These are phyloP conservation scores for Pseudonectria buxi DNA, from an alignment of 2,329 filamentous ascomycete genomes.

Conservation along the genomic window DNA sequence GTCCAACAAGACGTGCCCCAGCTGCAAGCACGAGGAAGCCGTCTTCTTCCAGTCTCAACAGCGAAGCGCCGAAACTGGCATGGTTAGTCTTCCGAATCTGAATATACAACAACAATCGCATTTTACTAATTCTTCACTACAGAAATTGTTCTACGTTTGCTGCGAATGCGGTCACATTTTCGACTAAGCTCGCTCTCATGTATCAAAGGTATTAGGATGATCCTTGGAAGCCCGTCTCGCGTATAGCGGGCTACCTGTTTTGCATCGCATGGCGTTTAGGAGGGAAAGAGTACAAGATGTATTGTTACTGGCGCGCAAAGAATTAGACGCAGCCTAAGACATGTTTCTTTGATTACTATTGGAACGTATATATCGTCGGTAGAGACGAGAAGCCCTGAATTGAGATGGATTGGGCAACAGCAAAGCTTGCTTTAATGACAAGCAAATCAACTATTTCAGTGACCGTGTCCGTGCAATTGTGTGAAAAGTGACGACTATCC, in stretches of 20 bases:
- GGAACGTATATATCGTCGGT: not conserved
- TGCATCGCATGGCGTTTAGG: slow-evolving; percentile 17
- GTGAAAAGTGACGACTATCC: too few species aligned
- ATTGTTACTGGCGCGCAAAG: slow-evolving; percentile 5
- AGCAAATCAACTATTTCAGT: too few species aligned
- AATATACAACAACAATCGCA: not conserved
- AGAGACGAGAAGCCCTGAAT: too few species aligned
- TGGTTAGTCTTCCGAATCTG: slow-evolving; percentile 57
- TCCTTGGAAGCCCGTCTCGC: slow-evolving; percentile 1
- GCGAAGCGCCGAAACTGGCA: slow-evolving; percentile 92
- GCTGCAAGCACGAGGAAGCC: slow-evolving; percentile 79
- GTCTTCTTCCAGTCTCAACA: slow-evolving; percentile 99
- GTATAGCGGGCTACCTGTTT: slow-evolving; percentile 7
- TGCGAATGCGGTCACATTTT: slow-evolving; percentile 90
- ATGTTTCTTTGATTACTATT: slow-evolving; percentile 1
- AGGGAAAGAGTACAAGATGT: slow-evolving; percentile 7
- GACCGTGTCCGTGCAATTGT: too few species aligned
- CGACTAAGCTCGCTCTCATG: slow-evolving; percentile 34
- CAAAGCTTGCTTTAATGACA: not conserved
- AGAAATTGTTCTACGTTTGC: slow-evolving; percentile 95
- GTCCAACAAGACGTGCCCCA: slow-evolving; percentile 77
- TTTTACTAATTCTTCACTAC: slow-evolving; percentile 5
- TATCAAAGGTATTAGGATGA: slow-evolving; percentile 18
- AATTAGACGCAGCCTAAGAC: slow-evolving; percentile 1
- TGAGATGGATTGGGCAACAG: not conserved